These are phyloP conservation scores for Suillus bovinus DNA, from an alignment of 768 basidiomycete genomes.

Conservation along the genomic window DNA sequence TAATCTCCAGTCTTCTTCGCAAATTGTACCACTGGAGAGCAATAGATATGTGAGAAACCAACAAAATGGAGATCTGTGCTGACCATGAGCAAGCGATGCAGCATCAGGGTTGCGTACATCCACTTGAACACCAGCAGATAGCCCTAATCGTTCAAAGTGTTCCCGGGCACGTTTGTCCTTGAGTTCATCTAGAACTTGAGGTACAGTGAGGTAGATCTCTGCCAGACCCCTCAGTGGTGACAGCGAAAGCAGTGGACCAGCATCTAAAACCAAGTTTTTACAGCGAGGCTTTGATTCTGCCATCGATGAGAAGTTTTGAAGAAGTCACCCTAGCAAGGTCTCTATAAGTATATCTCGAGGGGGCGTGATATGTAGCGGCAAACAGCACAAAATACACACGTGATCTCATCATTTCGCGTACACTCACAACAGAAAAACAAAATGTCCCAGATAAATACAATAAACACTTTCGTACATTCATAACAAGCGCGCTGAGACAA, in stretches of 20 bases:
- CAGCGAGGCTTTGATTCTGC: slow-evolving; percentile 45
- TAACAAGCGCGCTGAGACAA: no score
- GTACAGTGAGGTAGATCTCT: slow-evolving; percentile 81
- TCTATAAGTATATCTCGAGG: no score
- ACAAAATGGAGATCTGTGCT: slow-evolving; percentile 17
- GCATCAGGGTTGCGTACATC: slow-evolving; percentile 70
- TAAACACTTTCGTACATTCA: no score
- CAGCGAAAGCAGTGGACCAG: slow-evolving; percentile 87
- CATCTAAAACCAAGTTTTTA: slow-evolving; percentile 87
- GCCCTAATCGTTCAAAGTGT: slow-evolving; percentile 77
- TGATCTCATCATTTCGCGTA: no score
- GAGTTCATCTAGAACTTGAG: slow-evolving; percentile 87
- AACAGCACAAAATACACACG: no score
- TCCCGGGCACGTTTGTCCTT: slow-evolving; percentile 86
- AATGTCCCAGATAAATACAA: no score
- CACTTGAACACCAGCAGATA: slow-evolving; percentile 76
- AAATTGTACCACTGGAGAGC: slow-evolving; percentile 72
- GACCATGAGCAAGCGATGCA: slow-evolving; percentile 64
- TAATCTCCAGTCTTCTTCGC: slow-evolving; percentile 98
- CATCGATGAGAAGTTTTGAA: slow-evolving; percentile 22
- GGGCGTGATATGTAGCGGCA: no score
- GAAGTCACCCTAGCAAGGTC: no score
- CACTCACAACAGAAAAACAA: no score
- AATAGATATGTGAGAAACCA: slow-evolving; percentile 11
- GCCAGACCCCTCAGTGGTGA: slow-evolving; percentile 90